Percentiles rank a stretch among this genome's conserved stretches.
These are phyloP conservation scores for Scheffersomyces segobiensis DNA, from an alignment of 1,139 yeast species.

Conservation along the genomic window DNA sequence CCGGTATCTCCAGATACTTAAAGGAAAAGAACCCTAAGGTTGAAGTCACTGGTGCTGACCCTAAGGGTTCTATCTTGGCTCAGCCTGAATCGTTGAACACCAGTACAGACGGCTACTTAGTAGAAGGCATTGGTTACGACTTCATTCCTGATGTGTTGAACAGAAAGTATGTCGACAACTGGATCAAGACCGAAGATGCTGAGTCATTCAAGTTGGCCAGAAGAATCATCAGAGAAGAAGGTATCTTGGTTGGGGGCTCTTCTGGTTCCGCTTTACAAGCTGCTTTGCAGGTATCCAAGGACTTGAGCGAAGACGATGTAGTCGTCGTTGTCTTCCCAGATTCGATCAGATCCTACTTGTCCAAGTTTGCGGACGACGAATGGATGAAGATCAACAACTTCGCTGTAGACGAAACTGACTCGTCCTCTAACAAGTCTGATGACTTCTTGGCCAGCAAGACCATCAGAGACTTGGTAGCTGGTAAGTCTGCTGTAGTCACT, in stretches of 20 bases:
- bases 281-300: conserved; percentile 69
- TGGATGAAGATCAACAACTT: conserved; percentile 87
- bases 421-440: conserved; percentile 49
- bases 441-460: conserved; percentile 50
- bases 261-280: conserved; percentile 87
- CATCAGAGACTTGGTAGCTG: conserved; percentile 63
- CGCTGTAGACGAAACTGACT: conserved; percentile 48
- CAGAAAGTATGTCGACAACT: conserved; percentile 65
- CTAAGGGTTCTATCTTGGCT: conserved; percentile 84
- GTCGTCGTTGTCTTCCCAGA: conserved; percentile 87
- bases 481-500: conserved; percentile 78
- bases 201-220: conserved; percentile 81
- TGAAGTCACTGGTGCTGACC: conserved; percentile 78
- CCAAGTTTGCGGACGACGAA: conserved; percentile 88
- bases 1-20: conserved; percentile 76
- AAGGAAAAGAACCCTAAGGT: conserved; percentile 69
- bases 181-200: conserved; percentile 87
- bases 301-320: conserved; percentile 70
- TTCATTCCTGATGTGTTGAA: conserved; percentile 81
- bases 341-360: conserved; percentile 81
- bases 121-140: conserved; percentile 92
- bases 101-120: conserved; percentile 64
- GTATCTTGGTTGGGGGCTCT: conserved; percentile 86
- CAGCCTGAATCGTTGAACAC: conserved; percentile 74
- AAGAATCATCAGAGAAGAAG: conserved; percentile 82